Base-by-base conservation (phyloP, 352 stramenopile genomes). In the Phytopythium mirpurense region DNA sequence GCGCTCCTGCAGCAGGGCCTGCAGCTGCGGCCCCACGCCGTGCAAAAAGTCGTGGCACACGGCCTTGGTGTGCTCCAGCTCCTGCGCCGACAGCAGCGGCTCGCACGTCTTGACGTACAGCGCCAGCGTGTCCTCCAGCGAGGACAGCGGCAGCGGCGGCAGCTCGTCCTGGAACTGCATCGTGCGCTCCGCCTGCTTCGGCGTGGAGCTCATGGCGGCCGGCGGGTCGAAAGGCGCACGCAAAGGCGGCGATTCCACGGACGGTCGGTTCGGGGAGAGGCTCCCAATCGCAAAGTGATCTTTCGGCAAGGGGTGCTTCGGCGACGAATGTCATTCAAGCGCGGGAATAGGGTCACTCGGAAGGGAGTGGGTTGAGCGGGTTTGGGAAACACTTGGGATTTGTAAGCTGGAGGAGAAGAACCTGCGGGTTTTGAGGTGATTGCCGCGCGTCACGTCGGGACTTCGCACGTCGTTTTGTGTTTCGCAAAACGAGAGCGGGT, bases 81-180 rank as follows among this genome's bases (percentile, higher is more conserved):
- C 87, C 26, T 83, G 72, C 24, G 65, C 49, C 29, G 78, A 76
- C 9, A 97, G 84, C 54, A 98, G 62, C 46, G 95, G 88, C 64
- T 97, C 78, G 51, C 82, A 96, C 49, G 90, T 98, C 59, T 91
- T 79, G 43, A 98, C 63, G 67, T 98, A 98, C 40, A 74, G 77
- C 56, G 88, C 69, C 12, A 98, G 67, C 14, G 96, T 98, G 45
- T 98, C 78, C 57, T 97, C 88, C 37, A 99, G 72, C 10, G 86
- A 67, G 11, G 96, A 95, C 38, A 99, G 72, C 26, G 96, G 96
- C 43, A 99, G 79, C 49, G 81, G 57, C 48, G 96, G 95, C 29
- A 99, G 68, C 42, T 90, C 72, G 54, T 95, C 84, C 61, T 95
- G 82, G 64, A 78, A 80, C 68, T 90, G 74, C 57, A 85, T 85